phyloP scores from a whole-genome alignment of 169 alveolate species.

The Plasmodium gonderi region DNA sequence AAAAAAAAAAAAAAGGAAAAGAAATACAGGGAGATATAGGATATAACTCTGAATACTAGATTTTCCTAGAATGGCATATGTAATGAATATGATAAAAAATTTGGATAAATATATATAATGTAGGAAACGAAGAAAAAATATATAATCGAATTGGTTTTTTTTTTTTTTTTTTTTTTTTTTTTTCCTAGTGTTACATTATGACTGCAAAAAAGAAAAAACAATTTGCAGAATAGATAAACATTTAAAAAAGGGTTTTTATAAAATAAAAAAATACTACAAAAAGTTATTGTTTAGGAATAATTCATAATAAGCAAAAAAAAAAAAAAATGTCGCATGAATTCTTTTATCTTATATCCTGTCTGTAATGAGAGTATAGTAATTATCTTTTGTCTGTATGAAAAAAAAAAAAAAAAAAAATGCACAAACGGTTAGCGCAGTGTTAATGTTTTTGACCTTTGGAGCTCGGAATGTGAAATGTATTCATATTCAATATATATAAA shows the following conservation, averaged over 20 bases:
- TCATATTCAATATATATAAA: not conserved
- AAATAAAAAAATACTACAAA: not conserved
- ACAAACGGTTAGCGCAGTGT: not conserved
- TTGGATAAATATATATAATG: not conserved
- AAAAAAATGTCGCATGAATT: not conserved
- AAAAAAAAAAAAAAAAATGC: not conserved
- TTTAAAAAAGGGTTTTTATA: not conserved
- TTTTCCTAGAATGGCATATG: no score
- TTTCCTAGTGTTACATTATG: not conserved
- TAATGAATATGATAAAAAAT: no score
- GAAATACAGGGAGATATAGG: no score
- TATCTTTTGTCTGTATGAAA: constrained; percentile 17
- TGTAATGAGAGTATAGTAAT: constrained; percentile 21
- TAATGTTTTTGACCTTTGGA: no score
- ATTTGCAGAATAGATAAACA: not conserved
- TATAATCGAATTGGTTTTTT: not conserved
- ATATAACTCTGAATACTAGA: no score
- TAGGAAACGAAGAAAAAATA: not conserved
- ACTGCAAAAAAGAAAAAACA: not conserved
- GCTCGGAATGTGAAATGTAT: no score
- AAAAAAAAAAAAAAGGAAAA: no score
- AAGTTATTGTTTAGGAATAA: not conserved
- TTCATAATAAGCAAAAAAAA: not conserved
- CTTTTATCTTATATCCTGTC: not conserved
- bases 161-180: not conserved